These are phyloP conservation scores for Elsinoe fawcettii DNA, from an alignment of 2,329 filamentous ascomycete species.

Conservation along the genomic window DNA sequence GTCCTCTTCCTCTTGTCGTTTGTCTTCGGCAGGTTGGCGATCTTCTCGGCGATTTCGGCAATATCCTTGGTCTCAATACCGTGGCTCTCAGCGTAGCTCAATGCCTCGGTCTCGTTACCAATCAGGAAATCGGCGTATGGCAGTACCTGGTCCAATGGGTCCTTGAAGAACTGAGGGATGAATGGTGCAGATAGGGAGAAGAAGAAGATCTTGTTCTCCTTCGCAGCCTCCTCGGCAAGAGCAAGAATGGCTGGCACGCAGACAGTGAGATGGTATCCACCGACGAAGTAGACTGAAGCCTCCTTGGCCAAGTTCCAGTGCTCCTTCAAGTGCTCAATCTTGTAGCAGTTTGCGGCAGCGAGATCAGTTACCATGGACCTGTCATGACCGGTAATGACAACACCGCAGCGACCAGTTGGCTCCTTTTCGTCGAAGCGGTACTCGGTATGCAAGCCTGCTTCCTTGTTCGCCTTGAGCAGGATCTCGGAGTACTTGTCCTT, in stretches of 20 bases:
- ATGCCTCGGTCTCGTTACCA: constrained; percentile 93
- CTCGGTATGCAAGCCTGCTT: constrained; percentile 84
- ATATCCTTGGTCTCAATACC: constrained; percentile 66
- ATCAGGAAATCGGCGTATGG: constrained; percentile 95
- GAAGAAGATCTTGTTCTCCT: constrained; percentile 81
- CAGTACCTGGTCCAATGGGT: constrained; percentile 74
- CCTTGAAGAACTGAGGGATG: constrained; percentile 97
- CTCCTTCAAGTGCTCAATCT: constrained; percentile 86
- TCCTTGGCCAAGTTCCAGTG: constrained; percentile 89
- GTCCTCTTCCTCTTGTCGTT: constrained; percentile 76
- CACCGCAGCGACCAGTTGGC: constrained; percentile 88
- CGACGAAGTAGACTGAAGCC: constrained; percentile 83
- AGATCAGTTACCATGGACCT: constrained; percentile 91
- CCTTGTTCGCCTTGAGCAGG: constrained; percentile 74
- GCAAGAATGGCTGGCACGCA: constrained; percentile 85
- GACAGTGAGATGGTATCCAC: constrained; percentile 96
- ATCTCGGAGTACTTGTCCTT: constrained; percentile 92
- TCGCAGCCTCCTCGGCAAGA: constrained; percentile 80
- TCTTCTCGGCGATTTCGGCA: constrained; percentile 72
- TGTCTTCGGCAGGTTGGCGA: constrained; percentile 86
- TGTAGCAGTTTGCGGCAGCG: constrained; percentile 94
- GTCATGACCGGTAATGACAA: constrained; percentile 94
- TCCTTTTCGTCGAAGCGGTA: constrained; percentile 82
- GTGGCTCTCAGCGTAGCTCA: constrained; percentile 78
- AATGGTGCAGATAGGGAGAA: constrained; percentile 93